phyloP scores from a whole-genome alignment of 2,329 filamentous ascomycete genomes.

The Botryotinia convoluta region DNA sequence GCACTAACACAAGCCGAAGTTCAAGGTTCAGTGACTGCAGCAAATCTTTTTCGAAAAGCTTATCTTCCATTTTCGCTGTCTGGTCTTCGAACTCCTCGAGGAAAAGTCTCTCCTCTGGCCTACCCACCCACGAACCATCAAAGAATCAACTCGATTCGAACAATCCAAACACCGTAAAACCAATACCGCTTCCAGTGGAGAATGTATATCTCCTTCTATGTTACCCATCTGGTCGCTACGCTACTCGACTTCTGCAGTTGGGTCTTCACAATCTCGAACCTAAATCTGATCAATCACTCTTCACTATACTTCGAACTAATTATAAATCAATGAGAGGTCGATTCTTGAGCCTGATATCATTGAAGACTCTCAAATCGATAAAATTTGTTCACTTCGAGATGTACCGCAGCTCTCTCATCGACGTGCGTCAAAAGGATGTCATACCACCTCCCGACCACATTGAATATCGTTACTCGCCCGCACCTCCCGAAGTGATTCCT shows the following conservation, averaged over 20 bases:
- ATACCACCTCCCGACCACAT: slow-evolving; percentile 25
- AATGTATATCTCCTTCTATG: slow-evolving; percentile 27
- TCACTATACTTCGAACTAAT: slow-evolving; percentile 21
- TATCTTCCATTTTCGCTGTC: not conserved
- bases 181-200: not conserved
- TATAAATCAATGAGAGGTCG: slow-evolving; percentile 22
- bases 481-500: slow-evolving; percentile 26
- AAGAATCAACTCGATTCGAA: not conserved
- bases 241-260: slow-evolving; percentile 26
- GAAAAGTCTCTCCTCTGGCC: not conserved
- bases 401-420: slow-evolving; percentile 25
- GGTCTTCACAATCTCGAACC: slow-evolving; percentile 21
- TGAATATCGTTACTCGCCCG: slow-evolving; percentile 27
- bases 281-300: slow-evolving; percentile 25
- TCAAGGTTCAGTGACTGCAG: not conserved
- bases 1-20: not conserved
- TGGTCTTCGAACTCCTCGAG: not conserved
- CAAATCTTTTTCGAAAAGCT: not conserved
- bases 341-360: slow-evolving; percentile 20
- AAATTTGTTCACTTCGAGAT: slow-evolving; percentile 31
- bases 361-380: slow-evolving; percentile 25
- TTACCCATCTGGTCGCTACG: slow-evolving; percentile 25
- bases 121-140: slow-evolving; percentile 10
- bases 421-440: slow-evolving; percentile 26
- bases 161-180: not conserved